These are phyloP conservation scores for Diaporthe vaccinii DNA, from an alignment of 2,329 filamentous ascomycete species.

Conservation along the genomic window DNA sequence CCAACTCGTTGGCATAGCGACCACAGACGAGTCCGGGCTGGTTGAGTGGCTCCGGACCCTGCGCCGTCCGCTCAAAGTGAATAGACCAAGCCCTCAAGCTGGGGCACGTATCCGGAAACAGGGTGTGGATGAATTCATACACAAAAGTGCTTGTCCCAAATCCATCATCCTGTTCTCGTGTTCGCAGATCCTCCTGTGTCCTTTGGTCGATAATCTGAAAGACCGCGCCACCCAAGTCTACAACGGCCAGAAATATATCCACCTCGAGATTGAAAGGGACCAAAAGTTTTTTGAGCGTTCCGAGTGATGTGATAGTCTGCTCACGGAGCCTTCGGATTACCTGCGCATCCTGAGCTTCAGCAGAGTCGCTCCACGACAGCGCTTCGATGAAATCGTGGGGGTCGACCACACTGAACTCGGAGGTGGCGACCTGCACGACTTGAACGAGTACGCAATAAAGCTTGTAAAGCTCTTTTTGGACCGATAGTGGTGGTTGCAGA, in stretches of 20 bases:
- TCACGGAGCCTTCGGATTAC: background rate
- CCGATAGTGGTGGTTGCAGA: background rate
- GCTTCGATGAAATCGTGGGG: slow-evolving; percentile 28
- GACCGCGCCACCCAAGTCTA: background rate
- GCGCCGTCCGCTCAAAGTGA: background rate
- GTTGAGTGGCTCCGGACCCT: background rate
- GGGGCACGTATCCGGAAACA: background rate
- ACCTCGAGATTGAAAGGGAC: background rate
- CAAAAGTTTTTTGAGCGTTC: background rate
- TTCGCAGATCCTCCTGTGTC: background rate
- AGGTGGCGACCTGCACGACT: background rate
- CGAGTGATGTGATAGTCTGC: background rate
- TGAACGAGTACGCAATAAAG: slow-evolving; percentile 9
- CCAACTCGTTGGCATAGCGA: background rate
- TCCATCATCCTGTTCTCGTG: background rate
- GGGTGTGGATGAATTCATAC: background rate
- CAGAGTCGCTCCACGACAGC: slow-evolving; percentile 10
- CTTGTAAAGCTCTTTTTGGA: slow-evolving; percentile 18
- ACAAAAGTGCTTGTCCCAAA: background rate
- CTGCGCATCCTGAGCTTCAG: background rate
- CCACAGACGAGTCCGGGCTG: background rate
- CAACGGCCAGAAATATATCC: background rate
- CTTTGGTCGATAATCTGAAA: background rate
- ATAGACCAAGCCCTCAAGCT: background rate
- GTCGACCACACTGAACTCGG: background rate